Base-by-base conservation (phyloP, 1,284 basidiomycete genomes). In the Chalciporus piperatoides region DNA sequence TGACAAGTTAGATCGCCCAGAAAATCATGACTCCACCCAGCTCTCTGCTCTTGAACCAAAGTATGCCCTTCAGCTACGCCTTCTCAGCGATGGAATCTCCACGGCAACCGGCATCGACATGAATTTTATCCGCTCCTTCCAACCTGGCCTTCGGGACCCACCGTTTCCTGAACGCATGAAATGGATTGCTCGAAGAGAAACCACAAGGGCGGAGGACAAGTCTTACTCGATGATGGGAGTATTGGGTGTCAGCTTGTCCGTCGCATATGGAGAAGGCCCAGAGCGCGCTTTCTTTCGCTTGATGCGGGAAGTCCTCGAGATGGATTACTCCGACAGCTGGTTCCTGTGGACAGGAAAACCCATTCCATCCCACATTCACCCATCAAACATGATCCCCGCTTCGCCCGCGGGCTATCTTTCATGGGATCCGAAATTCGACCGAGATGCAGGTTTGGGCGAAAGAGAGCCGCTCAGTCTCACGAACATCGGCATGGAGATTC, bases 221-320 rank as follows among this genome's bases (percentile, higher is more conserved):
- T 48, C 54, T 8, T 56, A 56, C 19, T 53, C 40, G 4, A 38
- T 56, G 50, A 53, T 56, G 47, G 55, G 55, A 14, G 41, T 56
- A n/a, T 48, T 56, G 5, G 41, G 45, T 0, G 44, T 56, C 24
- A 32, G 41, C 37, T 40, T 56, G 6, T 39, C 55, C 30, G n/a
- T 49, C n/a, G 55, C 55, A 2, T 52, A 56, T 24, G 54, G 53
- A 37, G 54, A 56, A 28, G 54, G 54, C 6, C 17, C 25, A 5
- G 45, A 56, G 6, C 53, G 48, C 14, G 55, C 56, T 6, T 55
- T 54, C 38, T 53, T 49, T 19, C 38, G 55, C 12, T 32, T 57
- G 2, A 32, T 57, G 15, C 25, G 46, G 24, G 39, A 49, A 3
- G 27, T 56, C 9, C 49, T 53, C 12, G 27, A 52, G 10, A 44